Evolutionary conservation across 495 filamentous ascomycete species (phyloP).

Genomic region (Tuber microsphaerosporum): DNA sequence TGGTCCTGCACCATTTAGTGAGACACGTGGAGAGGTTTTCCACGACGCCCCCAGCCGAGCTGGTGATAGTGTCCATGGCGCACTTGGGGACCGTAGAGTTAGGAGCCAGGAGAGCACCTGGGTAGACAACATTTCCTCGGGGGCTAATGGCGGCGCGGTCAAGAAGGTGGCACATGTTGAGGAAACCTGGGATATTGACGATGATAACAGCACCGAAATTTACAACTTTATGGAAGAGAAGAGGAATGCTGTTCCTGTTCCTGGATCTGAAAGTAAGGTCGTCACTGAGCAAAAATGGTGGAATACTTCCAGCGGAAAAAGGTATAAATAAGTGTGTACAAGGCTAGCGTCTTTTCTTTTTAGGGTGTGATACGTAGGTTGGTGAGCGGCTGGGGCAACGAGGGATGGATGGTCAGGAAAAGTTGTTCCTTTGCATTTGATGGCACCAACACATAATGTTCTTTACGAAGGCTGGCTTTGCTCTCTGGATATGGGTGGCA

Average conservation of each 20-base stretch:
- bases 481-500: neutral
- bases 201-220: constrained; percentile 30
- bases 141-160: constrained; percentile 14
- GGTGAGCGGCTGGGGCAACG: neutral
- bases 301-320: constrained; percentile 22
- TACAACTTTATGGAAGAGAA: constrained; percentile 33
- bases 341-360: neutral
- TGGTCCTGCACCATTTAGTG: neutral
- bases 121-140: constrained; percentile 25
- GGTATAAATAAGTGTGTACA: constrained; percentile 18
- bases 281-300: constrained; percentile 28
- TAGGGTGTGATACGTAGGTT: neutral
- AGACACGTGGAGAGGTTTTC: constrained; percentile 1
- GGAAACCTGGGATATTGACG: constrained; percentile 30
- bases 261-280: constrained; percentile 17
- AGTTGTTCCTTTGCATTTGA: neutral
- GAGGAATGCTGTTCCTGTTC: constrained; percentile 15
- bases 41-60: constrained; percentile 6
- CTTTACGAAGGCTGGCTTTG: neutral
- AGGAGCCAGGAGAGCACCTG: constrained; percentile 10
- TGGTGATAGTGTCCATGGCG: constrained; percentile 5
- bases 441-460: neutral
- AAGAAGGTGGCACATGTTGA: constrained; percentile 20
- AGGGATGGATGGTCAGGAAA: neutral
- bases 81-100: constrained; percentile 7